These are phyloP conservation scores for Cordyceps farinosa DNA, from an alignment of 2,329 filamentous ascomycete genomes.

Conservation along the genomic window DNA sequence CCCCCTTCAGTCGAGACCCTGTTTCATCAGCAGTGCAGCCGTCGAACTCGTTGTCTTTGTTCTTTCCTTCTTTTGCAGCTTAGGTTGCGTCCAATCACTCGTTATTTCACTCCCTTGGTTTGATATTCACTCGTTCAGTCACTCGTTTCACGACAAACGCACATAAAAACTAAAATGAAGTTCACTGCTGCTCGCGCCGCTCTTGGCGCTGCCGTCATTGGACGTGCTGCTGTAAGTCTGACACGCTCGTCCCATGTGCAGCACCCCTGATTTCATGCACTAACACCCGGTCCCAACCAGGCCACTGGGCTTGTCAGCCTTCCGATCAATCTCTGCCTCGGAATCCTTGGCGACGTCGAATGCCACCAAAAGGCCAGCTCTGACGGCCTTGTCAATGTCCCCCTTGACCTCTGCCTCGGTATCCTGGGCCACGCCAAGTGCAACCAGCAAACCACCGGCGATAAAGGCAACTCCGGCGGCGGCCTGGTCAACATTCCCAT, in stretches of 20 bases:
- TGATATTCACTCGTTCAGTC: constrained; percentile 5
- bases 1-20: background rate
- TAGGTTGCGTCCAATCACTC: background rate
- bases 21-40: constrained; percentile 14
- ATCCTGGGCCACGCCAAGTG: background rate
- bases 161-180: constrained; percentile 3
- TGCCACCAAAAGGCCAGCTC: background rate
- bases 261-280: background rate
- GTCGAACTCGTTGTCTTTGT: constrained; percentile 8
- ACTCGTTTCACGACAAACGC: background rate
- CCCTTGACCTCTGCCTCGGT: background rate
- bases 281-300: constrained; percentile 2
- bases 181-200: constrained; percentile 7
- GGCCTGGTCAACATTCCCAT: background rate
- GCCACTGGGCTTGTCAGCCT: background rate
- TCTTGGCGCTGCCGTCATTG: constrained; percentile 7
- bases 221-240: constrained; percentile 13
- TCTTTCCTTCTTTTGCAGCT: background rate
- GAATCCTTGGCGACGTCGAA: background rate
- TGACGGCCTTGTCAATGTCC: background rate
- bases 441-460: background rate
- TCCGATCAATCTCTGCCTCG: constrained; percentile 8
- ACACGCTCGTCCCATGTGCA: background rate
- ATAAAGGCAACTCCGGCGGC: background rate
- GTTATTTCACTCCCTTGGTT: constrained; percentile 10